Conservation (phyloP, 2,329 filamentous ascomycete genomes). For the Myriosclerotinia duriaeana region DNA sequence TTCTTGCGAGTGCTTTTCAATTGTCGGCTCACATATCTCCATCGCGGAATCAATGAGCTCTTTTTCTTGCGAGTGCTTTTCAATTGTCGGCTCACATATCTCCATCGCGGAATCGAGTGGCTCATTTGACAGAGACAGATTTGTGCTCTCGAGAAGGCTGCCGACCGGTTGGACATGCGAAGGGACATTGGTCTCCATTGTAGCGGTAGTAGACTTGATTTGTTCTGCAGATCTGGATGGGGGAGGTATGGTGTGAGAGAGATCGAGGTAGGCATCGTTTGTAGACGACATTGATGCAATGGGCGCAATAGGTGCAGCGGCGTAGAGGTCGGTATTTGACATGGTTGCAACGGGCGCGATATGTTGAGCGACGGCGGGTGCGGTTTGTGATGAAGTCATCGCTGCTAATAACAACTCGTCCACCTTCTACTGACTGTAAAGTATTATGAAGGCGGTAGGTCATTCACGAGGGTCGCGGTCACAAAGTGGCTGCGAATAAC, state of each 20-base stretch:
- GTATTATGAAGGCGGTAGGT: background rate
- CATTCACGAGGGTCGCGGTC: background rate
- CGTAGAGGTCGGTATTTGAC: slow-evolving; percentile 1
- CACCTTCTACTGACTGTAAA: slow-evolving; percentile 30
- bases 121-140: too few relatives aligned
- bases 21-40: background rate
- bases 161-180: background rate
- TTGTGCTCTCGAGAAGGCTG: background rate
- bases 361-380: slow-evolving; percentile 20
- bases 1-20: background rate
- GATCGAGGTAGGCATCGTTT: too few relatives aligned
- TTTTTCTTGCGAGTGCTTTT: background rate
- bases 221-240: background rate
- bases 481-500: background rate
- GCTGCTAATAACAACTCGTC: slow-evolving; percentile 41
- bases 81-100: background rate
- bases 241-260: too few relatives aligned
- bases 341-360: slow-evolving; percentile 23
- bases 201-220: background rate
- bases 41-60: background rate
- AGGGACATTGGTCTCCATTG: background rate
- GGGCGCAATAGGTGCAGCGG: background rate
- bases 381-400: slow-evolving; percentile 41
- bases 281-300: too few relatives aligned
- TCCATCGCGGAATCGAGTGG: background rate